Base-by-base conservation (phyloP, 2,329 filamentous ascomycete genomes). In the Volutella citrinella region DNA sequence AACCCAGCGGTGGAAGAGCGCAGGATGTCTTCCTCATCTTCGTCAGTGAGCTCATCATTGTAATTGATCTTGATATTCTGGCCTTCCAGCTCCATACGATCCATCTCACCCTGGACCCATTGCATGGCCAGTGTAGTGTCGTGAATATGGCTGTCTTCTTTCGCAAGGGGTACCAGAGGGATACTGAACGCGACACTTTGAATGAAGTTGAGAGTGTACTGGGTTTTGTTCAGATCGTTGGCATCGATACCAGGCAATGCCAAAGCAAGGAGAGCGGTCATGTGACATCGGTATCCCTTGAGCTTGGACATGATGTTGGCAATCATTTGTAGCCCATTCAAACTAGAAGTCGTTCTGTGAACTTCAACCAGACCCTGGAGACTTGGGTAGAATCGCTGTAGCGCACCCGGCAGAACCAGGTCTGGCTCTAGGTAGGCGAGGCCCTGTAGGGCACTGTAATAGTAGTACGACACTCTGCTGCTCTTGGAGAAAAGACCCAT, bases 401-500 rank as follows among this genome's bases (percentile, higher is more conserved):
- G 64, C 17, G 93, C 91, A 25, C 94, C 93, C 1, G 93, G 93
- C 3, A 98, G 72, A 39, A 98, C 91, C 49, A 97, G 70, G 49
- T 88, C 82, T 1, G 93, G 94, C 58, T 98, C 91, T 27, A 98
- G 71, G 52, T 85, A 96, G 3, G 93, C 86, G 34, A 98, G 68
- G 34, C 87, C 86, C 59, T 97, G 91, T 30, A 98, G 71, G 2
- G 91, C 87, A 30, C 86, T 89, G 46, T 96, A 80, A 46, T 91
- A 95, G 68, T 90, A 95, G 60, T 84, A 90, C 57, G 95, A 89
- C 4, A 93, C 84, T 30, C 89, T 90, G 37, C 81, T 83, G 60
- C 90, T 95, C 72, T 98, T 98, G 34, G 90, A 87, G 60, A 96
- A 98, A 30, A 98, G 84, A 18, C 93, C 93, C 90, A 98, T 96